These are phyloP conservation scores for Pichia deserticola DNA, from an alignment of 805 yeast genomes.

Conservation along the genomic window DNA sequence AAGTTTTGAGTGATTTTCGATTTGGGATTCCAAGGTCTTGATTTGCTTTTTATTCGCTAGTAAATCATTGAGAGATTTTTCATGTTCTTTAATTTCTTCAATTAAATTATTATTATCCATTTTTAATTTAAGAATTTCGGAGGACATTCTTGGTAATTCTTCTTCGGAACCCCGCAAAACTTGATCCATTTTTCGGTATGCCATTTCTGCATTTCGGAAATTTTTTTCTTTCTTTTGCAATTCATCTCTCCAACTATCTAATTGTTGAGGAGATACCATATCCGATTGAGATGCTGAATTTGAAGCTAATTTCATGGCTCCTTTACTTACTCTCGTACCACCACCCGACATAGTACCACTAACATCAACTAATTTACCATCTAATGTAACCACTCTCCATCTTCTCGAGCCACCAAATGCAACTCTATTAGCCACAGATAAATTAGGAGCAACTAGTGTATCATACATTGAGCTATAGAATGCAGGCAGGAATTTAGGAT, in stretches of 20 bases:
- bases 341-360: slow-evolving; percentile 98
- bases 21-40: slow-evolving; percentile 23
- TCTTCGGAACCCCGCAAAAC: slow-evolving; percentile 53
- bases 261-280: slow-evolving; percentile 44
- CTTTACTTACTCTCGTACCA: slow-evolving; percentile 62
- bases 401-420: slow-evolving; percentile 72
- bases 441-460: slow-evolving; percentile 76
- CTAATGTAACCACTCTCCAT: slow-evolving; percentile 85
- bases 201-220: slow-evolving; percentile 26
- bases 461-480: slow-evolving; percentile 82
- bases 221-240: slow-evolving; percentile 47
- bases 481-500: slow-evolving; percentile 70
- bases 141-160: slow-evolving; percentile 63
- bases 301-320: slow-evolving; percentile 62
- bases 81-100: slow-evolving; percentile 43
- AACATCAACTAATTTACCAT: slow-evolving; percentile 84
- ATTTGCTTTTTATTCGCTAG: slow-evolving; percentile 21
- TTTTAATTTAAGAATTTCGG: slow-evolving; percentile 46
- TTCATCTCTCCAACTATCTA: slow-evolving; percentile 44
- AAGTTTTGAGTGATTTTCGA: slow-evolving; percentile 28
- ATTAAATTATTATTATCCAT: slow-evolving; percentile 60
- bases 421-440: slow-evolving; percentile 75
- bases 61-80: slow-evolving; percentile 36
- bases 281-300: slow-evolving; percentile 21
- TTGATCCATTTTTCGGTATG: slow-evolving; percentile 50